These are phyloP conservation scores for Microdochium paspali DNA, from an alignment of 2,329 filamentous ascomycete species.

Conservation along the genomic window DNA sequence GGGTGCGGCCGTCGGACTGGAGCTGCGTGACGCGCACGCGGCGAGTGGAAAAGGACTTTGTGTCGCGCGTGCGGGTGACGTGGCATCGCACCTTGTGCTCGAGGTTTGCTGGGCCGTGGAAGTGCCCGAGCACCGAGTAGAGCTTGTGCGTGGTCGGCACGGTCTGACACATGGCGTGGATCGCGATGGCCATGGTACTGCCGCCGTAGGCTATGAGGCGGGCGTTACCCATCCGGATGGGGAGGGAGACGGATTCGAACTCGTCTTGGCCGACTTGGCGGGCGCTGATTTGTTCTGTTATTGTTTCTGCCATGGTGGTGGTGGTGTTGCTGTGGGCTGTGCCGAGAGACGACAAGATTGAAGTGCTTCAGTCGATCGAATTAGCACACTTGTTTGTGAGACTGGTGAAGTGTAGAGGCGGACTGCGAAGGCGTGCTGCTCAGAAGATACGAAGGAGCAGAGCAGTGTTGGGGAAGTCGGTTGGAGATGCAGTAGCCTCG, in stretches of 20 bases:
- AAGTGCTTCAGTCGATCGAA: no score
- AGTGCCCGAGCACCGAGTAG: constrained; percentile 36
- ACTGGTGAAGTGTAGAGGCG: no score
- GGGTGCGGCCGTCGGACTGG: constrained; percentile 21
- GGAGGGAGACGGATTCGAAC: constrained; percentile 3
- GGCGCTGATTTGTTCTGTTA: constrained; percentile 4
- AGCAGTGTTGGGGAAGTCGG: neutral
- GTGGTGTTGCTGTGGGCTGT: neutral
- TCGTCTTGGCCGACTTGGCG: constrained; percentile 4
- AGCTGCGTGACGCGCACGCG: constrained; percentile 33
- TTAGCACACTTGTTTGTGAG: no score
- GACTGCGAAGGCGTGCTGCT: neutral
- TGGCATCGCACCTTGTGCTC: constrained; percentile 25
- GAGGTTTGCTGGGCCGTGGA: constrained; percentile 32
- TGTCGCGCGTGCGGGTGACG: constrained; percentile 28
- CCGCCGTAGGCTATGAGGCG: constrained; percentile 8
- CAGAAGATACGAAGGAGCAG: neutral
- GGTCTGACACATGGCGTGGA: constrained; percentile 28
- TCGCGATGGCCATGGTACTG: constrained; percentile 24
- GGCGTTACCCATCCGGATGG: constrained; percentile 6
- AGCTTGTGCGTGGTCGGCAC: constrained; percentile 26
- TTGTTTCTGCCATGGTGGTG: constrained; percentile 2
- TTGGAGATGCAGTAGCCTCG: neutral
- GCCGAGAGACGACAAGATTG: no score
- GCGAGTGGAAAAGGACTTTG: constrained; percentile 36